These are phyloP conservation scores for Coemansia sp. DNA, from an alignment of 192 early-diverging fungal species.

Conservation along the genomic window DNA sequence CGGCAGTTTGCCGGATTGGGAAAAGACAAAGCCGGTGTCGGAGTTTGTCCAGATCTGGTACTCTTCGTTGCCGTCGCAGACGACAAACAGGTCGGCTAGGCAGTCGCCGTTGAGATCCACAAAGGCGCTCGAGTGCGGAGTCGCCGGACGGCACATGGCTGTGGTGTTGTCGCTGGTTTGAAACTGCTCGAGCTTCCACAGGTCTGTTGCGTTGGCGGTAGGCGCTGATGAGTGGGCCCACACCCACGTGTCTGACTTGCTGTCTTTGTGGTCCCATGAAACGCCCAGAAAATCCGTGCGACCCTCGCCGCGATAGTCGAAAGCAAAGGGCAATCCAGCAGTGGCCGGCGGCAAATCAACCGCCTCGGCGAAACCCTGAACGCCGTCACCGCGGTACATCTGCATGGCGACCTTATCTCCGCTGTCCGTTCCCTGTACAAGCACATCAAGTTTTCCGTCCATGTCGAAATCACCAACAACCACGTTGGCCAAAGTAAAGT, in stretches of 20 bases:
- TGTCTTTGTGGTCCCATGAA: constrained; percentile 16
- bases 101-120: constrained; percentile 93
- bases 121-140: constrained; percentile 91
- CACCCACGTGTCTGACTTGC: constrained; percentile 13
- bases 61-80: constrained; percentile 59
- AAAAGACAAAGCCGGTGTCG: constrained; percentile 64
- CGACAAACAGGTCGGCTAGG: constrained; percentile 70
- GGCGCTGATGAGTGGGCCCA: constrained; percentile 55
- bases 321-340: constrained; percentile 30
- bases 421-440: constrained; percentile 64
- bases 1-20: constrained; percentile 61
- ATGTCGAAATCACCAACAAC: constrained; percentile 86
- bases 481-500: constrained; percentile 62
- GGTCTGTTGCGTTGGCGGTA: constrained; percentile 34
- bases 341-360: constrained; percentile 16
- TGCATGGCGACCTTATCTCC: constrained; percentile 60
- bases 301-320: constrained; percentile 31
- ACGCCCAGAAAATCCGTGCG: constrained; percentile 18
- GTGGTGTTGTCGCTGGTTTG: constrained; percentile 9
- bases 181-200: constrained; percentile 13
- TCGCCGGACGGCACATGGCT: constrained; percentile 61
- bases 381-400: constrained; percentile 71
- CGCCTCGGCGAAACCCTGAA: constrained; percentile 57
- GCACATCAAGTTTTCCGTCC: constrained; percentile 82
- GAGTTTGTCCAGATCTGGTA: constrained; percentile 79